Evolutionary conservation across 495 filamentous ascomycete species (phyloP).

Genomic region (Astrocystis sublimbata): DNA sequence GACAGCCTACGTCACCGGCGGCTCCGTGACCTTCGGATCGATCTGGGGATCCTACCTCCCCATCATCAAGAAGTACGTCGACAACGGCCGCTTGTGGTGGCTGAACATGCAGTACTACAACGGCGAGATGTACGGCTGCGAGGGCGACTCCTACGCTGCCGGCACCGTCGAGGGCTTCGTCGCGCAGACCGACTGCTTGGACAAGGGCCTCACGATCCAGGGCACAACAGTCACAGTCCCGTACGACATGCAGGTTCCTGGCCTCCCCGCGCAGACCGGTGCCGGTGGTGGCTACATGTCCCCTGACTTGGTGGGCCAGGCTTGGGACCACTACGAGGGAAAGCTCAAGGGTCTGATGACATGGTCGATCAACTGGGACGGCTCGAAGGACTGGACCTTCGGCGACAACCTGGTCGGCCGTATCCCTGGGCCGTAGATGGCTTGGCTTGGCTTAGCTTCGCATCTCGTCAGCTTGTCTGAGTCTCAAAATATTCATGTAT

Average conservation of each 20-base stretch:
- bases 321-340: slow-evolving; percentile 25
- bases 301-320: slow-evolving; percentile 20
- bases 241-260: slow-evolving; percentile 28
- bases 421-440: neutral
- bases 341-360: slow-evolving; percentile 29
- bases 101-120: slow-evolving; percentile 32
- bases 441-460: neutral
- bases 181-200: slow-evolving; percentile 30
- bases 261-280: slow-evolving; percentile 23
- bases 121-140: slow-evolving; percentile 28
- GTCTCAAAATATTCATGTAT: neutral
- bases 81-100: slow-evolving; percentile 30
- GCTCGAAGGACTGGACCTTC: slow-evolving; percentile 26
- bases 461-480: neutral
- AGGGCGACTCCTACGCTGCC: slow-evolving; percentile 23
- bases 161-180: slow-evolving; percentile 28
- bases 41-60: slow-evolving; percentile 30
- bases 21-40: slow-evolving; percentile 21
- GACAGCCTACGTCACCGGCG: slow-evolving; percentile 28
- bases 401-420: slow-evolving; percentile 21
- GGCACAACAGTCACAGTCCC: slow-evolving; percentile 25
- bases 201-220: slow-evolving; percentile 20
- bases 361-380: slow-evolving; percentile 33
- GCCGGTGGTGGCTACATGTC: slow-evolving; percentile 26
- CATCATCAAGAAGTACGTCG: slow-evolving; percentile 31